Evolutionary conservation across 352 stramenopile species (phyloP).

Genomic region (Globisporangium polare): DNA sequence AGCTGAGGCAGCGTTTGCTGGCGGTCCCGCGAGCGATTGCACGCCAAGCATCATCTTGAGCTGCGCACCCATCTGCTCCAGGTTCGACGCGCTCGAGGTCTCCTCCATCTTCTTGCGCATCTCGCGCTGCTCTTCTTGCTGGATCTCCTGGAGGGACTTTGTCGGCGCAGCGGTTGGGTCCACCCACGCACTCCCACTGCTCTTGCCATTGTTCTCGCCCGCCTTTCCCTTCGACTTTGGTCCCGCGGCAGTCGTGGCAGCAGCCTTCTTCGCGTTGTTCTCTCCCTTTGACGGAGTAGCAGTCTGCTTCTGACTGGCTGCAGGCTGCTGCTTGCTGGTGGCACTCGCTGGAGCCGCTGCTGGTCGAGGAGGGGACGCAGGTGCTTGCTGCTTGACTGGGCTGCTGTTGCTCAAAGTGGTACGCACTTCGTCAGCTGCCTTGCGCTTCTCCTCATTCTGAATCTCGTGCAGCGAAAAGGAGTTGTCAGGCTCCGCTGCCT

Average conservation of each 20-base stretch:
- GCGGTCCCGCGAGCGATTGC: constrained; percentile 19
- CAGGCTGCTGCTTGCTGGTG: constrained; percentile 15
- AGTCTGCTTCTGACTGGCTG: constrained; percentile 6
- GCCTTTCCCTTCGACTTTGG: constrained; percentile 31
- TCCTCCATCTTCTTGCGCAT: constrained; percentile 52
- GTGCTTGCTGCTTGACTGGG: neutral
- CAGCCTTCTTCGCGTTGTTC: constrained; percentile 22
- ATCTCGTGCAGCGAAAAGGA: constrained; percentile 36
- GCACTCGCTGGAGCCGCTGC: neutral
- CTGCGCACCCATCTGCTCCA: constrained; percentile 80
- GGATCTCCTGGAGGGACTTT: constrained; percentile 80
- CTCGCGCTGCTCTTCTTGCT: constrained; percentile 73
- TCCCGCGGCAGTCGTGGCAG: constrained; percentile 10
- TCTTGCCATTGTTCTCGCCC: constrained; percentile 11
- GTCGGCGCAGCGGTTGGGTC: constrained; percentile 16
- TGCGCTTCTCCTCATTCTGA: constrained; percentile 43
- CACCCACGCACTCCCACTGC: constrained; percentile 37
- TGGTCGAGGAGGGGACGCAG: constrained; percentile 12
- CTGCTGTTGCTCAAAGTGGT: constrained; percentile 1
- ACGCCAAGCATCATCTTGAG: constrained; percentile 89
- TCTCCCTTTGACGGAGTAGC: constrained; percentile 13
- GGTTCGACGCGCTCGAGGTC: constrained; percentile 28
- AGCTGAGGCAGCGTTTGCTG: constrained; percentile 13
- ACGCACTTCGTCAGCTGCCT: constrained; percentile 19
- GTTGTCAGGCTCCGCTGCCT: constrained; percentile 15